Evolutionary conservation across 495 filamentous ascomycete species (phyloP).

Genomic region (Podospora didyma): DNA sequence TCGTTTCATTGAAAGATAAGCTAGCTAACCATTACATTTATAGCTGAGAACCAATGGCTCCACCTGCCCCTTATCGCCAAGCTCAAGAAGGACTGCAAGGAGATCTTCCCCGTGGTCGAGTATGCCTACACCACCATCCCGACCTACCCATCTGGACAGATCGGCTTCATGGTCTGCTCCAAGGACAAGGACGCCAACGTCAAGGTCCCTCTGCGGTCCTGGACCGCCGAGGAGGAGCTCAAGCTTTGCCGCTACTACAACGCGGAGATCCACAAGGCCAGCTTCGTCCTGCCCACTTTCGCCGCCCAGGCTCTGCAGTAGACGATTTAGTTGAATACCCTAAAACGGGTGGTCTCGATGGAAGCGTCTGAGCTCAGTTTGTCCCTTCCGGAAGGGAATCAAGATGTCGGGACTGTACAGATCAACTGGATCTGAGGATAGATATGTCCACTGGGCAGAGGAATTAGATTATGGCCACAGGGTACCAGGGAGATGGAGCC

Average conservation of each 20-base stretch:
- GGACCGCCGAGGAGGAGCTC: constrained; percentile 83
- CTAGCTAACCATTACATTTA: constrained; percentile 23
- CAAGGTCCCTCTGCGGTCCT: constrained; percentile 72
- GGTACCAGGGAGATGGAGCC: too few species aligned
- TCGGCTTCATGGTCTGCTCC: constrained; percentile 99
- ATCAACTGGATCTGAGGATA: not conserved
- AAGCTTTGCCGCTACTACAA: constrained; percentile 94
- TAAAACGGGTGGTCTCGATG: too few species aligned
- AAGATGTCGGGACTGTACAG: too few species aligned
- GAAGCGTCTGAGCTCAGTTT: too few species aligned
- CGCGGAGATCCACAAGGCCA: constrained; percentile 86
- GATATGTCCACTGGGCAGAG: not conserved
- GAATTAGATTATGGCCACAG: not conserved
- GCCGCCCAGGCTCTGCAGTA: constrained; percentile 72
- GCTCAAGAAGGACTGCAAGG: constrained; percentile 92
- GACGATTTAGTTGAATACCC: not conserved
- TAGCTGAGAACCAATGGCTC: constrained; percentile 99
- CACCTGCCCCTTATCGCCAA: constrained; percentile 85
- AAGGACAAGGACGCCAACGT: constrained; percentile 86
- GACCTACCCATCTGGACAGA: constrained; percentile 98
- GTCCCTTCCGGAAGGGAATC: too few species aligned
- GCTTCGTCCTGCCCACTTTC: constrained; percentile 90
- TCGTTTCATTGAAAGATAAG: not conserved
- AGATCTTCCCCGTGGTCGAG: constrained; percentile 96
- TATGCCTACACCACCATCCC: constrained; percentile 99